Evolutionary conservation across 2,329 filamentous ascomycete genomes (phyloP).

Genomic region (Pestalotiopsis sp.): DNA sequence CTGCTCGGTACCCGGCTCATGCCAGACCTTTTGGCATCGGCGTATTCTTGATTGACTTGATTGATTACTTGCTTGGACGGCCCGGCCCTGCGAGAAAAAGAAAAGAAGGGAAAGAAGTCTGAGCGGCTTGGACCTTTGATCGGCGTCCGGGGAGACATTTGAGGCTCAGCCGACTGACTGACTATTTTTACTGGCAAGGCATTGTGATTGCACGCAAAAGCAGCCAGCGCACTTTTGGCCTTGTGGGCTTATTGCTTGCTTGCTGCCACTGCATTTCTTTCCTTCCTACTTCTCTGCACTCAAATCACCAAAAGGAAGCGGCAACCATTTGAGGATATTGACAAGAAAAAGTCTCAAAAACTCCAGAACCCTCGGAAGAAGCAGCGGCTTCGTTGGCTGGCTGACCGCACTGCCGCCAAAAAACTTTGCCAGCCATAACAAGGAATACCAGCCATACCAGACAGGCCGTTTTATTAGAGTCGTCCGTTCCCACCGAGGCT

Average conservation of each 20-base stretch:
- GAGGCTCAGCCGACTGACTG: neutral
- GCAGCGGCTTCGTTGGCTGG: neutral
- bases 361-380: neutral
- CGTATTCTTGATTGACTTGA: neutral
- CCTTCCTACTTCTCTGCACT: too few relatives aligned
- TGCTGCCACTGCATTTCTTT: too few relatives aligned
- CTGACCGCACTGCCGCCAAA: neutral
- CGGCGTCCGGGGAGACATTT: neutral
- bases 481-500: slow-evolving; percentile 3
- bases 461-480: neutral
- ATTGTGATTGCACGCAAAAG: neutral
- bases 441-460: neutral
- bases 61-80: neutral
- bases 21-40: neutral
- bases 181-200: neutral
- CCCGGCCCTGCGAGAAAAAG: neutral
- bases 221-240: neutral
- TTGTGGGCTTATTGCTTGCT: neutral
- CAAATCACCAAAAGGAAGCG: too few relatives aligned
- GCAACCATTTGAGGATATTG: too few relatives aligned
- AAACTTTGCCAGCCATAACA: neutral
- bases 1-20: neutral
- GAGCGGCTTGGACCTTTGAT: neutral
- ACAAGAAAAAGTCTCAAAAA: too few relatives aligned
- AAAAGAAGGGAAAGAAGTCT: neutral